Base-by-base conservation (phyloP, 176 grass and related monocot species). In the Triticum urartu region DNA sequence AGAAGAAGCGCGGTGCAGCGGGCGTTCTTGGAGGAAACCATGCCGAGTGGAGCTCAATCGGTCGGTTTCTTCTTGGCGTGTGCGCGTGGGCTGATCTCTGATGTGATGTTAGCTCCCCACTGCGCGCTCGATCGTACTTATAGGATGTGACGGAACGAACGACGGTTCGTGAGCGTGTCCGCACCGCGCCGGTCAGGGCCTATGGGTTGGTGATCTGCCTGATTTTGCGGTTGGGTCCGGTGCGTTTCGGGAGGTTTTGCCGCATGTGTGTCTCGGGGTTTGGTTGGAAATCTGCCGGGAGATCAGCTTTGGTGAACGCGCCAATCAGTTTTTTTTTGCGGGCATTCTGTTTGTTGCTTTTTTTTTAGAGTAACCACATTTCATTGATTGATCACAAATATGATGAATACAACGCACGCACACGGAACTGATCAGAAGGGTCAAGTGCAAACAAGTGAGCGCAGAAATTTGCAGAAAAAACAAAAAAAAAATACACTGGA, bases 21-120 rank as follows among this genome's bases (percentile, higher is more conserved):
- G 62, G 56, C 73, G 72, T 5, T 85, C 62, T 69, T 89, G 47
- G 61, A 81, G 72, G 4, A 76, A 54, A 14, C 78, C 88, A 86
- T 89, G 5, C 0, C 38, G 63, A n/a, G 7, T 74, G 33, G 56
- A 50, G 72, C 43, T 75, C 43, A 45, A 30, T 30, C 1, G 72
- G 47, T 50, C 6, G 43, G 13, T 4, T 54, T 76, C 25, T 6
- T 54, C 45, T 6, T 54, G n/a, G 56, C 10, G 42, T 26, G 42
- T 52, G 39, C 1, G 38, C 8, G 52, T 3, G 17, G 2, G 42
- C 3, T 75, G 72, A 54, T 54, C 25, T 30, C 3, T 52, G 71
- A 7, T 39, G 21, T 25, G 38, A 11, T 72, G 10, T 39, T 39
- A 9, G 38, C 38, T 39, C 38, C 9, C 38, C 36, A 5, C 4